Evolutionary conservation across 2,329 filamentous ascomycete genomes (phyloP).

Genomic region (Cryphonectria radicalis): DNA sequence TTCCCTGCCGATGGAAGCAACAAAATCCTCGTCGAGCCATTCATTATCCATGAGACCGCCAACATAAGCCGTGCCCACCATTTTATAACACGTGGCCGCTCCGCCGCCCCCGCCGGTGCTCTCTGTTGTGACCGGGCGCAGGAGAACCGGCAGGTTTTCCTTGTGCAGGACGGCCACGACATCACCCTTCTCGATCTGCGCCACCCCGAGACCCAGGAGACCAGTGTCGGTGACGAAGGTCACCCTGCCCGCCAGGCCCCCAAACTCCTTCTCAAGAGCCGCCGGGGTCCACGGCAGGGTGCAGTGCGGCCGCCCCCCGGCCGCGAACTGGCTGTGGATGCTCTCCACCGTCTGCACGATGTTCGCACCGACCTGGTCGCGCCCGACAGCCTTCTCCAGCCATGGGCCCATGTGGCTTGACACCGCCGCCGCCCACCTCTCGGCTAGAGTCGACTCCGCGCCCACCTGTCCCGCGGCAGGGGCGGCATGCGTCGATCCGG

Average conservation of each 20-base stretch:
- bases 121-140: background rate
- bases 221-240: slow-evolving; percentile 11
- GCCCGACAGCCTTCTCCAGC: background rate
- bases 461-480: background rate
- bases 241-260: background rate
- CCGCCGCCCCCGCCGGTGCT: too few relatives aligned
- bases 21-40: slow-evolving; percentile 1
- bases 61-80: slow-evolving; percentile 21
- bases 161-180: background rate
- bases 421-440: background rate
- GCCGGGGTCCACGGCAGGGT: background rate
- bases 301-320: background rate
- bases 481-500: background rate
- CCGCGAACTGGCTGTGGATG: background rate
- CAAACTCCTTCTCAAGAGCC: background rate
- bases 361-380: background rate
- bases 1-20: background rate
- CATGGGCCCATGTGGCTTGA: background rate
- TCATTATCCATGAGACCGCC: slow-evolving; percentile 14
- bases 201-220: slow-evolving; percentile 5
- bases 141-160: background rate
- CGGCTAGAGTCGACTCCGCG: background rate
- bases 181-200: slow-evolving; percentile 5
- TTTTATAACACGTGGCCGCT: background rate
- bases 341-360: slow-evolving; percentile 5